Base-by-base conservation (phyloP, 1,284 basidiomycete genomes). In the Bothia castanella region DNA sequence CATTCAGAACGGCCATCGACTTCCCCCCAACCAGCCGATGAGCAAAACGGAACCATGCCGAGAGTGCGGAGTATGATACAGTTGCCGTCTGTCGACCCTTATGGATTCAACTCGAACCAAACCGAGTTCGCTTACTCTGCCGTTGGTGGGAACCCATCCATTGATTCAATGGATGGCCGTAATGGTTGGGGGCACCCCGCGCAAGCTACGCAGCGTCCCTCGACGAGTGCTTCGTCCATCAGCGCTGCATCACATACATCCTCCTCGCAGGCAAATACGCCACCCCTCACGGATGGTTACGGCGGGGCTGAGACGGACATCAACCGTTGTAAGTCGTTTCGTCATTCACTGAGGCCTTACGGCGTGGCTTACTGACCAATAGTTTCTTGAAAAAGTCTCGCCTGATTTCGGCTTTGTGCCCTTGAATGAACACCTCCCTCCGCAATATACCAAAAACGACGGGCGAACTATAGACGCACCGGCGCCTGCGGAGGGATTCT, bases 341-440 rank as follows among this genome's bases (percentile, higher is more conserved):
- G 53, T 53, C 43, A 51, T 50, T 37, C 56, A 29, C 56, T 58
- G 45, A 45, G 53, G 47, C 59, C 57, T 64, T 58, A 60, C 56
- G 55, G 61, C 57, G 57, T 59, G 59, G 42, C 64, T 60, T 69
- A 66, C 60, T 72, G 62, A 63, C 63, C 54, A 48, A 52, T 61
- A 66, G 63, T 61, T 60, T 55, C 60, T 58, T 70, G 58, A 60
- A 62, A 50, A 66, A 57, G 86, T 85, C 79, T 86, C 87, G 67
- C 86, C 87, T 72, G 85, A 89, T 74, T 87, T 87, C 74, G 85
- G 83, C 59, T 87, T 80, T 73, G 84, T 87, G 63, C 74, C 76
- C 63, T 80, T 87, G 82, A 83, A 82, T 70, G 85, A 85, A 65
- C 82, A 86, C 61, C 69, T 85, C 42, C 70, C 76, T 59, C 77